Evolutionary conservation across 305 asterid species (phyloP).

Genomic region (Fraxinus velutina): DNA sequence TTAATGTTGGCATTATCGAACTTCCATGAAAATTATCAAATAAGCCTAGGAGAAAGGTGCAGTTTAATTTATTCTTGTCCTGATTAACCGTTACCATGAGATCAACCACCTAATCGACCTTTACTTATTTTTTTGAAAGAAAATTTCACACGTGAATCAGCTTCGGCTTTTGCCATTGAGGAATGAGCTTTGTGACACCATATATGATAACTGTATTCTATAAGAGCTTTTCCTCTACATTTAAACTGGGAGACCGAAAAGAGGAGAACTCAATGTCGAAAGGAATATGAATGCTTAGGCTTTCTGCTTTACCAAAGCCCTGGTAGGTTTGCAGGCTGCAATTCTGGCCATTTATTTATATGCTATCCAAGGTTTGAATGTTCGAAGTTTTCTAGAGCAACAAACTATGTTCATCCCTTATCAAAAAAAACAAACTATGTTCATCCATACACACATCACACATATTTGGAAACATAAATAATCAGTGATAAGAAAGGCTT

Average conservation of each 20-base stretch:
- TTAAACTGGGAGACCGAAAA: neutral
- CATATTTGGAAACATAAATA: neutral
- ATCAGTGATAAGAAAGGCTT: neutral
- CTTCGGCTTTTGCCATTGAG: neutral
- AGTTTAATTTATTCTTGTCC: neutral
- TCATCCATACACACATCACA: neutral
- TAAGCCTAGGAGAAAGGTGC: neutral
- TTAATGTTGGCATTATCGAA: neutral
- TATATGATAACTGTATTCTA: neutral
- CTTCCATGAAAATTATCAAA: neutral
- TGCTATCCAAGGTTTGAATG: neutral
- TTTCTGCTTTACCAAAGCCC: neutral
- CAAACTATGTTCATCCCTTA: neutral
- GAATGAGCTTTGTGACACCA: neutral
- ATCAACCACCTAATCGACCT: neutral
- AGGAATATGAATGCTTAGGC: neutral
- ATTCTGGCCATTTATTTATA: neutral
- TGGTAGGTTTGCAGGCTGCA: neutral
- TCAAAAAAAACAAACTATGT: neutral
- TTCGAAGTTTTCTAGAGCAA: neutral
- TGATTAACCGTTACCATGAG: neutral
- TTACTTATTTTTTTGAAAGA: neutral
- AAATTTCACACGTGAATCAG: neutral
- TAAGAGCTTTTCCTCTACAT: neutral
- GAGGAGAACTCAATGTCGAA: neutral